These are phyloP conservation scores for Vitellaria paradoxa DNA, from an alignment of 179 eudicot species.

Conservation along the genomic window DNA sequence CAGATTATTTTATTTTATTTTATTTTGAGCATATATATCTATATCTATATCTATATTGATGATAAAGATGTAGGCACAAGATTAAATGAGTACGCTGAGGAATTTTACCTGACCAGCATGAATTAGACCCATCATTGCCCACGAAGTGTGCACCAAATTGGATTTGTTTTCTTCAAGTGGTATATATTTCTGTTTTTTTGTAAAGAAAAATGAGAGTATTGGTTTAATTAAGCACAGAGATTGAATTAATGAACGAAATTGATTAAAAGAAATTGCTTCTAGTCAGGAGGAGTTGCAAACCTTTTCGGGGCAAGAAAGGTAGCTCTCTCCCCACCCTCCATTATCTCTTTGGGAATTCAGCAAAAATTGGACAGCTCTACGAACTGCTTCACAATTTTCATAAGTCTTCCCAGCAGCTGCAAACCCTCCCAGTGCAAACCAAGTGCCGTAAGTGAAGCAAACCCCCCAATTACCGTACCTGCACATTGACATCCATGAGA, in stretches of 20 bases:
- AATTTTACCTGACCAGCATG: constrained; percentile 55
- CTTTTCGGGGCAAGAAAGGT: constrained; percentile 75
- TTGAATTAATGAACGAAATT: not conserved
- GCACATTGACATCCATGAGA: not conserved
- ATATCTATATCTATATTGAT: too few relatives aligned
- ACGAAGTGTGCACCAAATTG: too few relatives aligned
- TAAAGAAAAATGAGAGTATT: not conserved
- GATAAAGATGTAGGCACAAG: not conserved
- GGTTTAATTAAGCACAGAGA: too few relatives aligned
- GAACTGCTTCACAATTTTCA: constrained; percentile 50
- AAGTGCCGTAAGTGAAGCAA: constrained; percentile 82
- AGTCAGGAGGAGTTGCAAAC: constrained; percentile 29
- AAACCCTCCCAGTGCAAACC: constrained; percentile 84
- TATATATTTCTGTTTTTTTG: constrained; percentile 35
- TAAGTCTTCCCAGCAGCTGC: constrained; percentile 66
- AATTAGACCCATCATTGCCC: constrained; percentile 56
- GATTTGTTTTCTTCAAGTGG: constrained; percentile 53
- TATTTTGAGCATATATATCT: too few relatives aligned
- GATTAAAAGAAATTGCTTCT: not conserved
- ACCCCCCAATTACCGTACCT: constrained; percentile 97
- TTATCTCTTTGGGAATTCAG: constrained; percentile 52
- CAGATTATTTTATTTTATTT: not conserved
- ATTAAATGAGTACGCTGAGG: not conserved
- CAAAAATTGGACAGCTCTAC: constrained; percentile 65
- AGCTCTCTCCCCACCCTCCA: too few relatives aligned